Evolutionary conservation across 768 basidiomycete species (phyloP).

Genomic region (Exsudoporus frostii): DNA sequence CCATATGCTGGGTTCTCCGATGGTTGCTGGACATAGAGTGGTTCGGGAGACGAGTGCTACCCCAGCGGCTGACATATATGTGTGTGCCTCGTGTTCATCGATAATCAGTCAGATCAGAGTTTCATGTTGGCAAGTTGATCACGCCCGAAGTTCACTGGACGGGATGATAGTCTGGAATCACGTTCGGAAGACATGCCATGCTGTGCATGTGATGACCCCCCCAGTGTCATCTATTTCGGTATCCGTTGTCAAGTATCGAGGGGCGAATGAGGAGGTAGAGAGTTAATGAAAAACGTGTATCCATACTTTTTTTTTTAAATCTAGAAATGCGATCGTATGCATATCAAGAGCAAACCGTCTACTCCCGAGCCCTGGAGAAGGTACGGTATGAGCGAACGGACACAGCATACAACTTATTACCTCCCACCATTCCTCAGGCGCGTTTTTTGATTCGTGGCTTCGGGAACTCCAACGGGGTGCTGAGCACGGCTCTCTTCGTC

Average conservation of each 20-base stretch:
- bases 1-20: background rate
- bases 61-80: background rate
- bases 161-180: background rate
- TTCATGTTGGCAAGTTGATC: background rate
- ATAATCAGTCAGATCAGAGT: background rate
- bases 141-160: too few species aligned
- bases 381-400: background rate
- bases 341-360: background rate
- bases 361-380: background rate
- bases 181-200: background rate
- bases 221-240: background rate
- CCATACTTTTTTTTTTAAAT: background rate
- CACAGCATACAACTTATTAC: background rate
- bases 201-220: background rate
- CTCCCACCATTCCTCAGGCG: constrained; percentile 6
- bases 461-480: constrained; percentile 78
- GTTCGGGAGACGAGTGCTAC: background rate
- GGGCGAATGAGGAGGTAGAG: background rate
- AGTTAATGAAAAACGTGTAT: background rate
- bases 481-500: constrained; percentile 70
- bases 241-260: background rate
- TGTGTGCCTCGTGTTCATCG: background rate
- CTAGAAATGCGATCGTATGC: background rate
- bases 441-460: constrained; percentile 46
- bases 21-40: background rate